Percentiles rank a stretch among this genome's conserved stretches.
Evolutionary conservation across 2,329 filamentous ascomycete species (phyloP).

Genomic region (Pyrenophora teres): DNA sequence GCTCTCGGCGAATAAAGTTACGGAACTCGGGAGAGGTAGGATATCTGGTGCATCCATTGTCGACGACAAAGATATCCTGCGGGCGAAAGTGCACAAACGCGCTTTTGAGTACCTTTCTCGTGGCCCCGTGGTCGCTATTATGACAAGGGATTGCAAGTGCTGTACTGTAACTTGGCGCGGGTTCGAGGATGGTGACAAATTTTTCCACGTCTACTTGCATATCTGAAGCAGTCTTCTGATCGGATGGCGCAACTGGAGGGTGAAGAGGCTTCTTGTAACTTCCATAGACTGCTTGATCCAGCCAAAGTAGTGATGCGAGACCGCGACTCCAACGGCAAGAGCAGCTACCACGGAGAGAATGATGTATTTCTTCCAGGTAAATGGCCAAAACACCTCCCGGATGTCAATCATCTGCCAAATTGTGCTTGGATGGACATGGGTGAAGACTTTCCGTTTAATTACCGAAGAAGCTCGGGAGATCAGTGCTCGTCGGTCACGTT

Average conservation of each 20-base stretch:
- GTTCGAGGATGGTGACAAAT: background rate
- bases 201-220: slow-evolving; percentile 1
- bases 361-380: slow-evolving; percentile 23
- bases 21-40: slow-evolving; percentile 18
- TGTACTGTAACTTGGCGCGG: slow-evolving; percentile 4
- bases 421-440: slow-evolving; percentile 12
- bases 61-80: slow-evolving; percentile 20
- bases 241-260: background rate
- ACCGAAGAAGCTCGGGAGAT: background rate
- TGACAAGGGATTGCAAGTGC: slow-evolving; percentile 15
- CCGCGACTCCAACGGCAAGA: slow-evolving; percentile 13
- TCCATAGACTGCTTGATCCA: slow-evolving; percentile 21
- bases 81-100: slow-evolving; percentile 20
- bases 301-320: slow-evolving; percentile 15
- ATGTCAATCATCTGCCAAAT: slow-evolving; percentile 18
- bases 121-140: slow-evolving; percentile 12
- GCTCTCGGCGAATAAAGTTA: slow-evolving; percentile 15
- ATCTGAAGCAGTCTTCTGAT: background rate
- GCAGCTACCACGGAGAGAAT: slow-evolving; percentile 13
- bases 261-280: slow-evolving; percentile 15
- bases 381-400: slow-evolving; percentile 17
- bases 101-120: slow-evolving; percentile 11
- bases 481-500: background rate
- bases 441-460: background rate
- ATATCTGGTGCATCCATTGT: slow-evolving; percentile 19